Base-by-base conservation (phyloP, 805 yeast genomes). In the Hanseniaspora hatyaiensis region DNA sequence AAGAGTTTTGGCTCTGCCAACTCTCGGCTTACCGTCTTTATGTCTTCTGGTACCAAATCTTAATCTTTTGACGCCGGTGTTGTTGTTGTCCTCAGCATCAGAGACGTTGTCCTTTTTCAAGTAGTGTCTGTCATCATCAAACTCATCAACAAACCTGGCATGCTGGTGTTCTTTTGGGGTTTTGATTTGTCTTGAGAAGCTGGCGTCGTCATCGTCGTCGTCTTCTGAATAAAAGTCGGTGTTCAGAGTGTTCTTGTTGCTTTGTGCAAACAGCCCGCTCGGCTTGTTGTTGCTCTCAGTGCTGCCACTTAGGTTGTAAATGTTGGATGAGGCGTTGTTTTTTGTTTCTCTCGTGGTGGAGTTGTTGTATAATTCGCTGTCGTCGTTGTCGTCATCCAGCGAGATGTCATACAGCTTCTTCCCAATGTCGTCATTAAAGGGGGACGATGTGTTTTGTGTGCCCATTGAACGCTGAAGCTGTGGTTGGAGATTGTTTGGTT, bases 1-100 rank as follows among this genome's bases (percentile, higher is more conserved):
- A 36, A 82, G 59, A 0, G 89, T 80, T 57, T 70, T 79, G 15
- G 78, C 72, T 53, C 88, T 66, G 6, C 72, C 71, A 12, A 75
- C 65, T 38, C 64, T 62, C 19, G 92, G 88, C 40, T 72, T 70
- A 8, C 94, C 94, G 52, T 76, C 72, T 50, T 76, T 75, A 57
- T 77, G 75, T 55, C 95, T 72, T 54, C 82, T 85, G 3, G 96
- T 88, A 50, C 96, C 96, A 95, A 94, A 85, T 64, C 95, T 72
- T 55, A 80, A 74, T 57, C 94, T 72, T 54, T 80, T 77, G 77
- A 82, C 81, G 3, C 71, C 66, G 0, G 82, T 26, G 3, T 38
- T 16, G 8, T 34, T 28, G 19, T 40, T 42, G 4, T 30, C 20
- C 4, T 43, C 16, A n/a, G 31, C 36, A 8, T 31, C 34, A 5